These are phyloP conservation scores for Populus hybrid DNA, from an alignment of 441 rosid genomes.

Conservation along the genomic window DNA sequence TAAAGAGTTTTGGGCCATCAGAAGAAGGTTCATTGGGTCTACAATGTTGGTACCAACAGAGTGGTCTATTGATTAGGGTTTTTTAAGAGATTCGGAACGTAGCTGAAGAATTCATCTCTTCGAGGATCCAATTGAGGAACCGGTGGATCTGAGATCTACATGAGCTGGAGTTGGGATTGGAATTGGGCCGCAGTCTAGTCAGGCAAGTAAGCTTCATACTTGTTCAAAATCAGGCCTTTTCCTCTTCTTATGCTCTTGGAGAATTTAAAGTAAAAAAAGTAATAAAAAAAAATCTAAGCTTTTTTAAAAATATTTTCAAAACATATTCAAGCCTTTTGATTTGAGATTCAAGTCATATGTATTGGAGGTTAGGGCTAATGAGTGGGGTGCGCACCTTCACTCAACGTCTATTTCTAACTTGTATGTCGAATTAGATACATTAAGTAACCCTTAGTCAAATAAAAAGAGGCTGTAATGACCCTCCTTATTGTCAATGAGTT, in stretches of 20 bases:
- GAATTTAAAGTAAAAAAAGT: background rate
- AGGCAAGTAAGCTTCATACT: too few relatives aligned
- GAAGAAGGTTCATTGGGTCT: too few relatives aligned
- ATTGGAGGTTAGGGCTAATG: conserved; percentile 1
- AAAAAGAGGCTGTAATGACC: background rate
- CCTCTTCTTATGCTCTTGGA: background rate
- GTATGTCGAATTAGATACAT: background rate
- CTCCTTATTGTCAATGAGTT: background rate
- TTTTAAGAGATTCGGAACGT: too few relatives aligned
- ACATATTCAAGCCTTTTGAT: too few relatives aligned
- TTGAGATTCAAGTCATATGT: background rate
- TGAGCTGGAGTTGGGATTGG: background rate
- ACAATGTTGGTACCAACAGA: too few relatives aligned
- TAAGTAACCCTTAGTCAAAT: background rate
- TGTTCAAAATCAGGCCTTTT: background rate
- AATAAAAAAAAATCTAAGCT: too few relatives aligned
- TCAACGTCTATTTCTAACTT: conserved; percentile 6
- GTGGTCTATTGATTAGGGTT: too few relatives aligned
- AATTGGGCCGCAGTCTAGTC: background rate
- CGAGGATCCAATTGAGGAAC: too few relatives aligned
- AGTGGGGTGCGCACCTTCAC: background rate
- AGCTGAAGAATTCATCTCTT: too few relatives aligned
- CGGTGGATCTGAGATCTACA: too few relatives aligned
- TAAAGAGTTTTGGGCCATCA: too few relatives aligned
- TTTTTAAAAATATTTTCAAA: too few relatives aligned